Evolutionary conservation across 108 stramenopile genomes (phyloP).

Genomic region (Skeletonema menzelii): DNA sequence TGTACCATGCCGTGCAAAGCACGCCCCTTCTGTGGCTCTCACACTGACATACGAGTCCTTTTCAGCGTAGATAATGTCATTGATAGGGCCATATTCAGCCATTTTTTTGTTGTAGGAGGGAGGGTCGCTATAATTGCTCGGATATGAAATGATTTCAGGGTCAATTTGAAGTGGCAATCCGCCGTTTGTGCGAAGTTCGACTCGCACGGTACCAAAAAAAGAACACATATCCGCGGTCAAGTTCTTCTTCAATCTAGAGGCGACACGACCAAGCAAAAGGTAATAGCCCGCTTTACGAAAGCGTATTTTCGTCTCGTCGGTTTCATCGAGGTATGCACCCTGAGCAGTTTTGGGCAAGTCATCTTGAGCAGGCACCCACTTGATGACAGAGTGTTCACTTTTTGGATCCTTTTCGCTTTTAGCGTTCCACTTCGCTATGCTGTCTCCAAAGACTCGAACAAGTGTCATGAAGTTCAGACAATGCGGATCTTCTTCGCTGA

Average conservation of each 20-base stretch:
- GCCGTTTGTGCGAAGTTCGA: neutral
- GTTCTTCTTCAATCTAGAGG: slow-evolving; percentile 16
- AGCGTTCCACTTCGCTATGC: slow-evolving; percentile 17
- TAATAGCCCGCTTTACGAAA: slow-evolving; percentile 28
- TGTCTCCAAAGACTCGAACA: slow-evolving; percentile 20
- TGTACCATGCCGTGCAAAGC: slow-evolving; percentile 13
- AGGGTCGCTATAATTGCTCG: neutral
- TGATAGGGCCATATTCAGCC: slow-evolving; percentile 18
- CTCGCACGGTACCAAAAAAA: neutral
- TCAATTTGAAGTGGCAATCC: slow-evolving; percentile 10
- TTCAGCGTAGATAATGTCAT: slow-evolving; percentile 22
- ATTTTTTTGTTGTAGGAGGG: slow-evolving; percentile 15
- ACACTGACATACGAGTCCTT: slow-evolving; percentile 1
- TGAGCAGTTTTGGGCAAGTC: slow-evolving; percentile 15
- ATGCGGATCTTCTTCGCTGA: neutral
- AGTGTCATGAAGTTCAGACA: slow-evolving; percentile 5
- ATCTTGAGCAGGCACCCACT: slow-evolving; percentile 15
- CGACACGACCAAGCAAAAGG: slow-evolving; percentile 15
- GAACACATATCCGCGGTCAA: neutral
- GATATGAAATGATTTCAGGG: slow-evolving; percentile 10
- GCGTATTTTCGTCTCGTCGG: slow-evolving; percentile 22
- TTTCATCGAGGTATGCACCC: neutral
- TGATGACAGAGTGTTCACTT: slow-evolving; percentile 9
- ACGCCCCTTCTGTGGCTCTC: slow-evolving; percentile 1
- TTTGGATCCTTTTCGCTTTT: slow-evolving; percentile 5